These are phyloP conservation scores for Spiromastix sp. DNA, from an alignment of 2,329 filamentous ascomycete genomes.

Conservation along the genomic window DNA sequence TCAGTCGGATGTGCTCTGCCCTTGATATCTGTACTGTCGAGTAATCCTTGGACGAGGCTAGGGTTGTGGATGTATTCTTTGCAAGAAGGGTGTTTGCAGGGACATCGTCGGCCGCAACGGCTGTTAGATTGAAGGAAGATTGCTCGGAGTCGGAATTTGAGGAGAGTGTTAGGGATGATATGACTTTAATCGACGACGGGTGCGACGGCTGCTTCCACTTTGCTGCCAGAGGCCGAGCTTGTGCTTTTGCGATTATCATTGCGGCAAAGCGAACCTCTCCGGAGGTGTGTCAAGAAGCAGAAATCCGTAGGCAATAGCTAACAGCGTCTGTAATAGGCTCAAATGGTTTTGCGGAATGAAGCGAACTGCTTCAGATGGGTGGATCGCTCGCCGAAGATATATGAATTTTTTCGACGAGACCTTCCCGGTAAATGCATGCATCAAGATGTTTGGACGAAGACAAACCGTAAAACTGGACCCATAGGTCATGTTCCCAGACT, in stretches of 20 bases:
- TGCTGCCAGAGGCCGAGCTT: conserved; percentile 5
- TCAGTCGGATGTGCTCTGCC: conserved; percentile 49
- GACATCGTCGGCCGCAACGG: conserved; percentile 44
- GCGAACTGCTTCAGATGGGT: too few species aligned
- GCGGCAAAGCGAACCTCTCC: too few species aligned
- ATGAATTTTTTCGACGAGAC: too few species aligned
- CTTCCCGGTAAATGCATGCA: too few species aligned
- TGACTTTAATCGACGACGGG: conserved; percentile 9
- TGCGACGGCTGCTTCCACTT: conserved; percentile 13
- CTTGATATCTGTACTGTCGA: conserved; percentile 53
- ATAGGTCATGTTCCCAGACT: too few species aligned
- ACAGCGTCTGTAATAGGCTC: too few species aligned
- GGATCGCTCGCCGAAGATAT: too few species aligned
- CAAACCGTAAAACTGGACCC: too few species aligned
- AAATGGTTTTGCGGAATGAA: too few species aligned
- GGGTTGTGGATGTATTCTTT: conserved; percentile 46
- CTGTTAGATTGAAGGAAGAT: conserved; percentile 49
- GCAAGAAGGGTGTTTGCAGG: conserved; percentile 56
- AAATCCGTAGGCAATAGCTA: too few species aligned
- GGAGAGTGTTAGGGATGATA: conserved; percentile 9
- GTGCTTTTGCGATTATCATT: conserved; percentile 8
- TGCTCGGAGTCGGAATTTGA: conserved; percentile 21
- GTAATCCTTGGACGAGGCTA: conserved; percentile 38
- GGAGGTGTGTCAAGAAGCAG: too few species aligned
- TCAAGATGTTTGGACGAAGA: too few species aligned